Base-by-base conservation (phyloP, 2,329 filamentous ascomycete species). In the Claviceps arundinis region DNA sequence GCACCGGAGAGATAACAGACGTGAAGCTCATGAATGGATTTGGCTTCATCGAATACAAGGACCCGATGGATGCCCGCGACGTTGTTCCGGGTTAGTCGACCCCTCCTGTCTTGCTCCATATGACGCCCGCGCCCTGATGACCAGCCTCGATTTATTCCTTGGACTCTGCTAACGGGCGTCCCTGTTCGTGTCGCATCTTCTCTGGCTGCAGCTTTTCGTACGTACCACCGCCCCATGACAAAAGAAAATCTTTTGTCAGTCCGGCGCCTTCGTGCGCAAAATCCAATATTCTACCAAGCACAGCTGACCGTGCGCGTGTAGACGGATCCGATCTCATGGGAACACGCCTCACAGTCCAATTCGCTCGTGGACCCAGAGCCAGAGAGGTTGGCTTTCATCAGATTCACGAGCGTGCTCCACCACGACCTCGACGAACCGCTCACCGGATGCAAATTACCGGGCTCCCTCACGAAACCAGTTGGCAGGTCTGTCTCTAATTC, bases 21-120 rank as follows among this genome's bases (percentile, higher is more conserved):
- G 91, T 98, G 75, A 98, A 98, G 77, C 82, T 98, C 58, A 98
- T 98, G 93, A 97, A 95, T 68, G 93, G 93, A 65, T 98, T 98
- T 68, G 93, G 93, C 68, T 98, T 98, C 76, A 95, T 98, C 68
- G 93, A 98, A 72, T 98, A 97, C 73, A 94, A 96, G 72, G 93
- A 97, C 74, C 83, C 89, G 54, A 88, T 96, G 86, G 93, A 98
- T 74, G 93, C 93, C 61, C 87, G 91, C 67, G 93, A 98, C 73
- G 90, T 98, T 58, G 93, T 98, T 65, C 93, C 93, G 71, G 91
- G 93, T 96, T 81, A 75, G 84, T 66, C 50, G 40, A 24, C 49
- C 38, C 47, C 40, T 37, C 22, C 19, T 42, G 24, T 7, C 37
- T 41, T 37, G 9, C 19, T 52, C 14, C 37, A 45, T 26, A 26